Conservation (phyloP, 495 filamentous ascomycete species). For the Aspergillus coremiiformis region DNA sequence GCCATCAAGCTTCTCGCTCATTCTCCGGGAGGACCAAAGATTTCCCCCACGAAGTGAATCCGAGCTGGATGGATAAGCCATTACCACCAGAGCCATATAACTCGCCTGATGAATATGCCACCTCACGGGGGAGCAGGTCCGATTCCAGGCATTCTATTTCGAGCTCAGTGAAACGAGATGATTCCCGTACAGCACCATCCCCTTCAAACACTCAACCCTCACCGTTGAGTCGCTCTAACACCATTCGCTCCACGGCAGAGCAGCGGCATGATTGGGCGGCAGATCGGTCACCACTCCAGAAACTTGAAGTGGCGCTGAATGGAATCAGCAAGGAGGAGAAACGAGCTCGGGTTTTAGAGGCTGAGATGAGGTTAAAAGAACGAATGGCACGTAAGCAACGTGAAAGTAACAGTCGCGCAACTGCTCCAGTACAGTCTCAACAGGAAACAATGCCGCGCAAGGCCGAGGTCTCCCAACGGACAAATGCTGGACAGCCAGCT, state of each 20-base stretch:
- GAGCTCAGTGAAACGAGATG: background rate
- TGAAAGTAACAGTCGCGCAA: conserved; percentile 18
- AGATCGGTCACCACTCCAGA: conserved; percentile 83
- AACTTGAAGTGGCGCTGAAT: conserved; percentile 76
- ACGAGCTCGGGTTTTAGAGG: conserved; percentile 69
- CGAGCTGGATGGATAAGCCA: conserved; percentile 6
- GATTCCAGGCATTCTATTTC: background rate
- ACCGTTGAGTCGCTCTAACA: conserved; percentile 29
- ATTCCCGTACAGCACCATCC: background rate
- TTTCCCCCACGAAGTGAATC: conserved; percentile 2
- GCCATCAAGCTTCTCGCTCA: conserved; percentile 10
- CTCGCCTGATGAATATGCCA: background rate
- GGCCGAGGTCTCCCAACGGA: background rate
- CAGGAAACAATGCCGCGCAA: background rate
- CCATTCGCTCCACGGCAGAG: conserved; percentile 28
- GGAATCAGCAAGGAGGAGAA: conserved; percentile 92
- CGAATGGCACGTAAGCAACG: conserved; percentile 32
- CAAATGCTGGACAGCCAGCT: background rate
- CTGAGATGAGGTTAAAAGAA: conserved; percentile 55
- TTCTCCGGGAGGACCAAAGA: conserved; percentile 17
- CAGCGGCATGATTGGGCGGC: conserved; percentile 50
- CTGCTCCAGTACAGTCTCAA: conserved; percentile 3
- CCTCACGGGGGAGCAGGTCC: background rate
- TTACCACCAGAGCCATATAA: conserved; percentile 2
- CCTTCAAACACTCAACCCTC: conserved; percentile 11